A percentile compares a stretch with the other conserved stretches of the same genome.
Conservation (phyloP, 208 protist genomes). For the Leishmania guyanensis region DNA sequence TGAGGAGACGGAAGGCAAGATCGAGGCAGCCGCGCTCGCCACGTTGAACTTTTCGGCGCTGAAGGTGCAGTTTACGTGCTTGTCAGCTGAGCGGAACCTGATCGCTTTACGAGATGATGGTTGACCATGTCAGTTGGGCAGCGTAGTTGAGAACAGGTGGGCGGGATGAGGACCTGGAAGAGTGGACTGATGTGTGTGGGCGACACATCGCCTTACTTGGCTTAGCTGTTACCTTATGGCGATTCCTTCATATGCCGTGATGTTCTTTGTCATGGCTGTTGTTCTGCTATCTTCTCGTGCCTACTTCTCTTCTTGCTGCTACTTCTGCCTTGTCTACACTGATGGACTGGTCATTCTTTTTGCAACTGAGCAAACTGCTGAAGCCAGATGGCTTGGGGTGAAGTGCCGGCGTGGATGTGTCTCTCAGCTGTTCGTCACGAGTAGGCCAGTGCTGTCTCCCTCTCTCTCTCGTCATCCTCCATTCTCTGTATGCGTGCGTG, state of each 20-base stretch:
- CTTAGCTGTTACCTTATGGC: background rate
- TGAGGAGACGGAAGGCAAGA: background rate
- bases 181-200: background rate
- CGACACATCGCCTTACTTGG: background rate
- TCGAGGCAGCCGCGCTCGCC: constrained; percentile 20
- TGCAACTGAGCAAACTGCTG: background rate
- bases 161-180: background rate
- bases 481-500: background rate
- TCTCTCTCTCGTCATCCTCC: background rate
- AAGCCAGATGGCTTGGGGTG: background rate
- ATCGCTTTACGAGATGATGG: constrained; percentile 12
- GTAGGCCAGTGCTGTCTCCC: background rate
- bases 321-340: background rate
- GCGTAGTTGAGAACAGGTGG: background rate
- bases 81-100: constrained; percentile 31
- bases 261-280: background rate
- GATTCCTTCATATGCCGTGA: background rate
- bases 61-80: constrained; percentile 19
- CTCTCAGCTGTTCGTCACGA: background rate
- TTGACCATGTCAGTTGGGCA: background rate
- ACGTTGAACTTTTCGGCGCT: constrained; percentile 18
- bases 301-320: background rate
- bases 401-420: background rate
- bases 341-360: background rate
- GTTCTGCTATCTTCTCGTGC: background rate